Evolutionary conservation across 768 basidiomycete genomes (phyloP).

Genomic region (Tricholoma terreum): DNA sequence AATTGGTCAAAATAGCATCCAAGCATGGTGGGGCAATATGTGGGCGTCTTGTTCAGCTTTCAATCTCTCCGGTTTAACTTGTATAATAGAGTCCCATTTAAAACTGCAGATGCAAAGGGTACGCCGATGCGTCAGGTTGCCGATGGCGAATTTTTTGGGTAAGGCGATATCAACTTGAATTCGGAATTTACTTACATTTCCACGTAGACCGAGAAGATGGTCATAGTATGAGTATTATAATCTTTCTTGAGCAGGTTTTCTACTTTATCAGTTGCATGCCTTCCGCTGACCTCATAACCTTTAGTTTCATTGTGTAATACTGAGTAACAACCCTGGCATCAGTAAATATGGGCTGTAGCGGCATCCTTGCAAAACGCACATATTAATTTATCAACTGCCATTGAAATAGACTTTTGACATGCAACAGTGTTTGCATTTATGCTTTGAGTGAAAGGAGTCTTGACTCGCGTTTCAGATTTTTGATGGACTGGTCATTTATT

Average conservation of each 20-base stretch:
- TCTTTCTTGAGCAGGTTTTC: no score
- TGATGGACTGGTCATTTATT: no score
- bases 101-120: slow-evolving; percentile 39
- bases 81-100: slow-evolving; percentile 28
- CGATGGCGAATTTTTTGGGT: slow-evolving; percentile 32
- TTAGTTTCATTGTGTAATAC: no score
- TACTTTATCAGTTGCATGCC: no score
- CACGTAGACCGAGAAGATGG: neutral
- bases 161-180: slow-evolving; percentile 1
- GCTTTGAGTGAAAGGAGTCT: neutral
- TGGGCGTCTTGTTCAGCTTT: slow-evolving; percentile 22
- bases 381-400: no score
- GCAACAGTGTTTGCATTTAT: neutral
- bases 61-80: neutral
- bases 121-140: slow-evolving; percentile 33
- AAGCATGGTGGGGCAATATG: slow-evolving; percentile 74
- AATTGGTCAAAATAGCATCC: slow-evolving; percentile 52
- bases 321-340: no score
- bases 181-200: neutral
- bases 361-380: no score
- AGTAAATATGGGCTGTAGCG: no score
- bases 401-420: neutral
- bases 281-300: no score
- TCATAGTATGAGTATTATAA: no score
- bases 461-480: no score